Conservation (phyloP, 2,329 filamentous ascomycete species). For the Arthroderma sp. region DNA sequence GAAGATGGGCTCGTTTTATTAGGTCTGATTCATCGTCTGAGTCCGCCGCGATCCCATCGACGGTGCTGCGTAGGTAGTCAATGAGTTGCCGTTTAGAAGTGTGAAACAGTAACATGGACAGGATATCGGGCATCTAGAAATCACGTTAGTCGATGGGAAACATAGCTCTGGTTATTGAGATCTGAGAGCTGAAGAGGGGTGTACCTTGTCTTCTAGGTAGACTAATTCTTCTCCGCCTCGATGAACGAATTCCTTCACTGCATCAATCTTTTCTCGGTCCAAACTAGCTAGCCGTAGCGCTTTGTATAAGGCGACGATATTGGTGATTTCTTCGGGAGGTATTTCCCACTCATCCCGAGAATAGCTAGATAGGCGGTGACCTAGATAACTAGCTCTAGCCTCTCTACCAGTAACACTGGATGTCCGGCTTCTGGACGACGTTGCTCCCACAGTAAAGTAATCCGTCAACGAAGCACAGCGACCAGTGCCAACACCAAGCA, state of each 20-base stretch:
- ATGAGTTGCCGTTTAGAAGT: constrained; percentile 68
- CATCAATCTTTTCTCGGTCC: constrained; percentile 82
- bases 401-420: constrained; percentile 24
- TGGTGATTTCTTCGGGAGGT: constrained; percentile 41
- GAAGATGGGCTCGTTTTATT: constrained; percentile 51
- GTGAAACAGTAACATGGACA: constrained; percentile 81
- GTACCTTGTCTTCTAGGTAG: constrained; percentile 52
- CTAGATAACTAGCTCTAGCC: constrained; percentile 13
- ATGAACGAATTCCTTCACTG: constrained; percentile 67
- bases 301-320: constrained; percentile 56
- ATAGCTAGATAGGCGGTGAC: neutral
- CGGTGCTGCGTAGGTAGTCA: constrained; percentile 51
- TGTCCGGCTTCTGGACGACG: constrained; percentile 39
- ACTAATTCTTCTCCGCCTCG: constrained; percentile 62
- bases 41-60: constrained; percentile 37
- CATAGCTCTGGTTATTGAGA: neutral
- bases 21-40: constrained; percentile 30
- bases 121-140: constrained; percentile 62
- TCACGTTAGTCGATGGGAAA: constrained; percentile 1
- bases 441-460: constrained; percentile 3
- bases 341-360: constrained; percentile 28
- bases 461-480: constrained; percentile 3
- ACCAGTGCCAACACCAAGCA: neutral
- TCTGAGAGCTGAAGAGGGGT: neutral
- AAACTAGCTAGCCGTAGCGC: constrained; percentile 59